Evolutionary conservation across 345 rosid species (phyloP), one percentile per base, ranked within the genome.

Genomic region (Syzygium aqueum): DNA sequence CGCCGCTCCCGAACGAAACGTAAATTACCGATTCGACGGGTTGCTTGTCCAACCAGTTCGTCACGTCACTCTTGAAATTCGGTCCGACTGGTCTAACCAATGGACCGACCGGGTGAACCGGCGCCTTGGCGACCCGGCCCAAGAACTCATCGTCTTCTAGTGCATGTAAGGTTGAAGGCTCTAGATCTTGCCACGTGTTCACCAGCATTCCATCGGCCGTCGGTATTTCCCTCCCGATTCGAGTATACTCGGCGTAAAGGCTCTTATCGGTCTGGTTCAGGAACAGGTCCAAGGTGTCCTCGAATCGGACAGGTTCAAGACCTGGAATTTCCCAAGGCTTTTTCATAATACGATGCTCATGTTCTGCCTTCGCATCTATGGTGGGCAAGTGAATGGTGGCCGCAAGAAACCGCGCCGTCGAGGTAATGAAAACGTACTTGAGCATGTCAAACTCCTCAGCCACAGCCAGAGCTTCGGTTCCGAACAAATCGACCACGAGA

Each of bases 1-100:
- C 98, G 0, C 97, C 96, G 52, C 98, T 95, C n/a, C 98, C 98
- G 65, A 95, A 94, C 5, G 96, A 95, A 28, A 96, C 90, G 33
- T 90, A 94, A 16, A 96, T 43, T 28, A 94, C 95, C 27, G 97
- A 94, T 40, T 91, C 91, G 11, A 12, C 4, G 1, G 95, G 94
- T 54, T 94, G 95, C 22, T 40, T 61, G 84, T 91, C 92, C 5
- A 95, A 84, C 97, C 98, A 96, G 1, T n/a, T 51, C 12, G 89
- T 16, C 25, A 88, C 46, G 15, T 51, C 54, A 52, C n/a, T 30
- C 30, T 53, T n/a, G 12, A 16, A 63, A 22, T 37, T 65, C 7
- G 88, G 89, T 61, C 51, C 85, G 23, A 59, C 46, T 78, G 85
- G 63, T n/a, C 85, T 53, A 14, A 88, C 77, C n/a, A 91, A 78